Evolutionary conservation across 768 basidiomycete genomes (phyloP).

Genomic region (Tremella yokohamensis): DNA sequence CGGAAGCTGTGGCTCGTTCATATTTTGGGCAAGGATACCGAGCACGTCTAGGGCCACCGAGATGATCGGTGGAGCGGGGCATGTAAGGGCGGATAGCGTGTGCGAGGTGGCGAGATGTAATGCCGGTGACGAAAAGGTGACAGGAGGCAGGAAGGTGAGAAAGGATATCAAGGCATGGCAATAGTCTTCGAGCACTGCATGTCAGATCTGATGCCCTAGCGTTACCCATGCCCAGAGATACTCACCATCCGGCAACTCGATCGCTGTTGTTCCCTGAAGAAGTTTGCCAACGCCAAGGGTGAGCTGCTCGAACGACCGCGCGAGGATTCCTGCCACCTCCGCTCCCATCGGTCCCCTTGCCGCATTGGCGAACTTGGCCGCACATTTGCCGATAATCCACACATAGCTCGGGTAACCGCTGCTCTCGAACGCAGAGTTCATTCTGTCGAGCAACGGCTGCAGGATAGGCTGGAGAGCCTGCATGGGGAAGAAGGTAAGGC

Average conservation of each 20-base stretch:
- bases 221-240: slow-evolving; percentile 6
- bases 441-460: slow-evolving; percentile 66
- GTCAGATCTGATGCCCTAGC: slow-evolving; percentile 10
- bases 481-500: slow-evolving; percentile 72
- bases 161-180: slow-evolving; percentile 72
- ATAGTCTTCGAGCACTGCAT: slow-evolving; percentile 90
- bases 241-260: slow-evolving; percentile 84
- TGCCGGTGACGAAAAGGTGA: slow-evolving; percentile 71
- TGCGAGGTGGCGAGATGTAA: slow-evolving; percentile 76
- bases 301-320: slow-evolving; percentile 67
- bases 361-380: slow-evolving; percentile 70
- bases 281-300: slow-evolving; percentile 68
- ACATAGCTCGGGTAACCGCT: slow-evolving; percentile 81
- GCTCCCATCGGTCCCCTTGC: slow-evolving; percentile 52
- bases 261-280: slow-evolving; percentile 65
- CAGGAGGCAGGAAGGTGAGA: slow-evolving; percentile 64
- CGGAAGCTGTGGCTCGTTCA: slow-evolving; percentile 41
- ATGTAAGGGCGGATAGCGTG: slow-evolving; percentile 70
- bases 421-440: slow-evolving; percentile 72
- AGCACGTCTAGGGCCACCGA: slow-evolving; percentile 78
- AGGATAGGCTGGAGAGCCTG: slow-evolving; percentile 64
- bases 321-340: slow-evolving; percentile 60
- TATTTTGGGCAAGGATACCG: slow-evolving; percentile 69
- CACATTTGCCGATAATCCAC: slow-evolving; percentile 87
- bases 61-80: slow-evolving; percentile 76